Evolutionary conservation across 108 stramenopile species (phyloP).

Genomic region (Discostella stelligeroides): DNA sequence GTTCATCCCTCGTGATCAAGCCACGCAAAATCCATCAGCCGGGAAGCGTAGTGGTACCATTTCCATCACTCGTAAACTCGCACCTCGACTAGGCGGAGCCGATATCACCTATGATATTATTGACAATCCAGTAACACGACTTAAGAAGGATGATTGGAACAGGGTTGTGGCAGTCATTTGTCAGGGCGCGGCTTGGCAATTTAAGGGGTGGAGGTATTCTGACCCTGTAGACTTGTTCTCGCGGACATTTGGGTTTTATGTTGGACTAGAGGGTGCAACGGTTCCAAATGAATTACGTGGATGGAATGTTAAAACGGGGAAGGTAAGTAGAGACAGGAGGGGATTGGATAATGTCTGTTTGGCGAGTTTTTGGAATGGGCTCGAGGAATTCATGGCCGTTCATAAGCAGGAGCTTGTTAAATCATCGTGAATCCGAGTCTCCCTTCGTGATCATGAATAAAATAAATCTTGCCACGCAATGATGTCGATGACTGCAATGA

Average conservation of each 20-base stretch:
- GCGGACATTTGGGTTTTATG: conserved; percentile 73
- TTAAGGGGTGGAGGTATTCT: conserved; percentile 93
- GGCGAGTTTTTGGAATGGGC: conserved; percentile 86
- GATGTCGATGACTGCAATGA: too few relatives aligned
- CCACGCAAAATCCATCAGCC: conserved; percentile 52
- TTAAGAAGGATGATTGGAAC: conserved; percentile 87
- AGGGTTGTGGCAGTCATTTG: conserved; percentile 93
- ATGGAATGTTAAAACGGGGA: conserved; percentile 72
- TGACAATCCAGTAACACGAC: conserved; percentile 80
- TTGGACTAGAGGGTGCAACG: conserved; percentile 78
- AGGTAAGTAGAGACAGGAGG: conserved; percentile 80
- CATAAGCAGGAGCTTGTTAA: conserved; percentile 69
- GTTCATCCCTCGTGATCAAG: conserved; percentile 73
- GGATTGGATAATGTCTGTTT: conserved; percentile 80
- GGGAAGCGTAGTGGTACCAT: conserved; percentile 52
- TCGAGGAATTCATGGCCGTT: conserved; percentile 85
- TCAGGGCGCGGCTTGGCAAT: conserved; percentile 95
- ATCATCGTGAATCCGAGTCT: not conserved
- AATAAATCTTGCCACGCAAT: too few relatives aligned
- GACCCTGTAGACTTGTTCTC: conserved; percentile 85
- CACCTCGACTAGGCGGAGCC: conserved; percentile 60
- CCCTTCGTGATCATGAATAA: too few relatives aligned
- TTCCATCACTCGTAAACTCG: conserved; percentile 57
- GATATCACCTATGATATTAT: conserved; percentile 86
- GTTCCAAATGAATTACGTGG: conserved; percentile 63